Evolutionary conservation across 2,329 filamentous ascomycete genomes (phyloP), one percentile per base, ranked within the genome.

Genomic region (Kalmusia sp.): DNA sequence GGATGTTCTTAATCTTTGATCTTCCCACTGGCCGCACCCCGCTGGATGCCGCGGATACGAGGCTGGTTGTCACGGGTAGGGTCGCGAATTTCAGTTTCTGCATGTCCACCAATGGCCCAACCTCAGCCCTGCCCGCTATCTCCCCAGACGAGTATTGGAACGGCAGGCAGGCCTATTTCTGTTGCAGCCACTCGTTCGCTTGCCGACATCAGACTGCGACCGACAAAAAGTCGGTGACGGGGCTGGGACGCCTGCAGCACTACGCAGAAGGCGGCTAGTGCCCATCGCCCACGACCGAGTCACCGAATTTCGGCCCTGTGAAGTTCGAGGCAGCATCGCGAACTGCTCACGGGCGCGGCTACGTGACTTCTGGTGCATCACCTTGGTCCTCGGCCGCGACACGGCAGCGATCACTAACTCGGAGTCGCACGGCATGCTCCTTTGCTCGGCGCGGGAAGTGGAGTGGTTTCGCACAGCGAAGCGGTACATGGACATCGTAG

Each of bases 171-270:
- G 27, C 34, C 43, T 52, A 56, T 59, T 56, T 54, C 52, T 51
- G 52, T 51, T 34, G 30, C 43, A 46, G 49, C 40, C 45, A 51
- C 49, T 27, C 34, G 37, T 34, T 17, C 41, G 28, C 35, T 38
- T 37, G 41, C 50, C 39, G 49, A 33, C 21, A 31, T 15, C n/a
- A 39, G 33, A 25, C 34, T 45, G 46, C 38, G 54, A 22, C 50
- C 54, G 54, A 58, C 52, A n/a, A 47, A 62, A 62, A 61, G 63
- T 62, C 64, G 64, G 65, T 65, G 65, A 67, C 62, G 46, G 57
- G 49, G 41, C 17, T 55, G 34, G n/a, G 30, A 47, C 21, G 46
- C 49, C 51, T 39, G 33, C 43, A 35, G 33, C 22, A 38, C 54
- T 39, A 21, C 24, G 34, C 34, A 45, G 28, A 9, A 34, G 39